These are phyloP conservation scores for Ophiostoma ulmi DNA, from an alignment of 2,329 filamentous ascomycete species.

Conservation along the genomic window DNA sequence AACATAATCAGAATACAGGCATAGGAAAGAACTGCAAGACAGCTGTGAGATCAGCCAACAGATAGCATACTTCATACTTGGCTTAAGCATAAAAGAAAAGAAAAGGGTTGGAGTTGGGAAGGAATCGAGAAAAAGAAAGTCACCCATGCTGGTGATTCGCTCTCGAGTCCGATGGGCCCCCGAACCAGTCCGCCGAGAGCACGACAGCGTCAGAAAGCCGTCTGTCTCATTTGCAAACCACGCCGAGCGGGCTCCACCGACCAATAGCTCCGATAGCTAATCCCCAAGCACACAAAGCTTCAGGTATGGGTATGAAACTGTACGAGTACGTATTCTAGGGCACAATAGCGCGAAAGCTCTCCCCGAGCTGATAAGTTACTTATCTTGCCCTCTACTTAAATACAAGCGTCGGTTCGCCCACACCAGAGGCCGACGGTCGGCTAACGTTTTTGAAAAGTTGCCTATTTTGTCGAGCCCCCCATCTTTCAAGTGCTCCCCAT, in stretches of 20 bases:
- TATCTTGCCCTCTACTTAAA: neutral
- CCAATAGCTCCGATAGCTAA: neutral
- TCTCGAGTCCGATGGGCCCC: slow-evolving; percentile 1
- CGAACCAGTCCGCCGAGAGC: slow-evolving; percentile 8
- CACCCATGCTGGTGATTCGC: slow-evolving; percentile 8
- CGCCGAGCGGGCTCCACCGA: slow-evolving; percentile 1
- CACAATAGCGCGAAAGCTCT: neutral
- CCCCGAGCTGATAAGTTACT: slow-evolving; percentile 1
- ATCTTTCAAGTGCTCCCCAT: neutral
- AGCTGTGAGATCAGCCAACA: neutral
- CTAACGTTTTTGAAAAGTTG: neutral
- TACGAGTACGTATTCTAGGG: neutral
- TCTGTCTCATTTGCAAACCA: neutral
- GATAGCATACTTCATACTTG: neutral
- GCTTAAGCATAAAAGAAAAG: neutral
- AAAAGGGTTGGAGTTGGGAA: neutral
- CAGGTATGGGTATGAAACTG: neutral
- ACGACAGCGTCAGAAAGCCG: slow-evolving; percentile 1
- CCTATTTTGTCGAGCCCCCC: slow-evolving; percentile 5
- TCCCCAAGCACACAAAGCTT: neutral
- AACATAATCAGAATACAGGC: neutral
- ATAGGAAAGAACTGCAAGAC: neutral
- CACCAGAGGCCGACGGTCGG: slow-evolving; percentile 1
- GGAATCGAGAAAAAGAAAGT: neutral
- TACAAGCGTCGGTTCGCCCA: neutral